Conservation (phyloP, 129 eudicot genomes). For the Lactuca sativa region DNA sequence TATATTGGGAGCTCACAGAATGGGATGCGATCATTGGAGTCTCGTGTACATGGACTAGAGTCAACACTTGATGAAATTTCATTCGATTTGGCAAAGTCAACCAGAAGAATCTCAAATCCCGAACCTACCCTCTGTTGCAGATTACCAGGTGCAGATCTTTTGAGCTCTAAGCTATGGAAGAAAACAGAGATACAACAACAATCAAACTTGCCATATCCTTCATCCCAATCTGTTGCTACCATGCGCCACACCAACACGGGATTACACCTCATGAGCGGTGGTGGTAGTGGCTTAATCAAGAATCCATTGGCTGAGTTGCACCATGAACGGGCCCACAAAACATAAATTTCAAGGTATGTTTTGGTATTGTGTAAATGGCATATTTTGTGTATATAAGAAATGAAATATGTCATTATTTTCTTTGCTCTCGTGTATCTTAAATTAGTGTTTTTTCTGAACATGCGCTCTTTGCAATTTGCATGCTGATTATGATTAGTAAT, state of each 20-base stretch:
- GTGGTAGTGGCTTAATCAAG: conserved; percentile 55
- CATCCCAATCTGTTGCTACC: conserved; percentile 26
- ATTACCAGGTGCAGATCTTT: conserved; percentile 73
- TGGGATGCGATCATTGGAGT: conserved; percentile 70
- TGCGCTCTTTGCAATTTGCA: conserved; percentile 12
- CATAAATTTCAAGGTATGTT: neutral
- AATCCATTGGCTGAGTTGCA: conserved; percentile 76
- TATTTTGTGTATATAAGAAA: conserved; percentile 22
- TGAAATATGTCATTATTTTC: conserved; percentile 11
- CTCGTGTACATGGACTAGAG: conserved; percentile 83
- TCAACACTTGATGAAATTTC: conserved; percentile 74
- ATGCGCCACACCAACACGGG: conserved; percentile 32
- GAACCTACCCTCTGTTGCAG: conserved; percentile 57
- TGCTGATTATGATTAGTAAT: conserved; percentile 31
- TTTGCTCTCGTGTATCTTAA: neutral
- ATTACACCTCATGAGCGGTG: conserved; percentile 32
- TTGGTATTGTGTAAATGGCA: conserved; percentile 14
- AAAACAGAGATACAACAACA: conserved; percentile 48
- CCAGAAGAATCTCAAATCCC: conserved; percentile 49
- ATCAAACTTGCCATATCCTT: conserved; percentile 29
- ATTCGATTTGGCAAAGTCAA: conserved; percentile 65
- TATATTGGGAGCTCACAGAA: conserved; percentile 78
- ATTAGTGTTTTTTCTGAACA: conserved; percentile 22
- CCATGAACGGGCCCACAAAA: conserved; percentile 6
- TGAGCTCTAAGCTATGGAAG: conserved; percentile 74